Evolutionary conservation across 331 rosid species (phyloP).

Genomic region (Quercus tomentella): DNA sequence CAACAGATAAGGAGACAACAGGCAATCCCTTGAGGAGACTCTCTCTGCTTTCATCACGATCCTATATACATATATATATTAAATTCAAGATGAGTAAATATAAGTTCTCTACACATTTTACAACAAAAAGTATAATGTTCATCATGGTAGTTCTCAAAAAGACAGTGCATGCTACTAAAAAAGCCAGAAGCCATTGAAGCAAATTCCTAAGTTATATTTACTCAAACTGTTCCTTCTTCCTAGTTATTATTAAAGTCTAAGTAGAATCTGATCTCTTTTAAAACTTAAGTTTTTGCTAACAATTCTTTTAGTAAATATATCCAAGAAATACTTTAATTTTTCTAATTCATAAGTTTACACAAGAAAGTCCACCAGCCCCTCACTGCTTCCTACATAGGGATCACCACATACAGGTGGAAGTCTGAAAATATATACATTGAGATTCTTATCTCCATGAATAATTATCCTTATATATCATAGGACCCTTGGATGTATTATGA

Average conservation of each 20-base stretch:
- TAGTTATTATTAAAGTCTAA: not conserved
- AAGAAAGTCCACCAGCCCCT: not conserved
- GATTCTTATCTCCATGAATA: not conserved
- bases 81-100: not conserved
- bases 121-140: not conserved
- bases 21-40: conserved; percentile 51
- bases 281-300: not conserved
- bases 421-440: not conserved
- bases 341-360: not conserved
- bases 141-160: not conserved
- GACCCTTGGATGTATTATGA: not conserved
- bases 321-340: not conserved
- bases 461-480: not conserved
- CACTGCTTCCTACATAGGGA: not conserved
- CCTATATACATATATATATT: conserved; percentile 25
- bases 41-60: conserved; percentile 60
- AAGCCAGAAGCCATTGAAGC: not conserved
- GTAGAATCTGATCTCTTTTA: not conserved
- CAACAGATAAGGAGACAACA: conserved; percentile 62
- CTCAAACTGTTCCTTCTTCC: not conserved
- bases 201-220: not conserved
- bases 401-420: not conserved
- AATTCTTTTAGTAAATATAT: not conserved
- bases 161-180: not conserved
- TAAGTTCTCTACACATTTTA: not conserved